phyloP scores from a whole-genome alignment of 805 yeast genomes.

The Pichia rugopelliculosa region DNA sequence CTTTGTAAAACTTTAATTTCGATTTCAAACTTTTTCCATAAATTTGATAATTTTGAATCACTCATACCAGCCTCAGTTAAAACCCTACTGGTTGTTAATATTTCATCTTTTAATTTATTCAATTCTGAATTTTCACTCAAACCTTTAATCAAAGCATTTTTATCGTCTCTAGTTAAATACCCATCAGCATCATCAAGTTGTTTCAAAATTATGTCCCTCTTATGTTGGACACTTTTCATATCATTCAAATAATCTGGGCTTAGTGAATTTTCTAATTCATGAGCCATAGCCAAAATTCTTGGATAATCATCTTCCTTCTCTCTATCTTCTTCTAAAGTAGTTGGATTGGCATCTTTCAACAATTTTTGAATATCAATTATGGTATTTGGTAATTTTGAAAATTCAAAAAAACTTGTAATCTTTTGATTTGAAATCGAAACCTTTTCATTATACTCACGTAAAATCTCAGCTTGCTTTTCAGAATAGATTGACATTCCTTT shows the following conservation, averaged over 20 bases:
- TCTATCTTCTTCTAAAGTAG: conserved; percentile 13
- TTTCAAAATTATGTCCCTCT: not conserved
- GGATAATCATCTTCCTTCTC: conserved; percentile 32
- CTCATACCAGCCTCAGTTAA: conserved; percentile 54
- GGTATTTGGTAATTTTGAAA: conserved; percentile 64
- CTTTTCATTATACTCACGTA: conserved; percentile 67
- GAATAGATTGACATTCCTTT: conserved; percentile 83
- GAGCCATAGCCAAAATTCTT: conserved; percentile 32
- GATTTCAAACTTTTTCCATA: conserved; percentile 35
- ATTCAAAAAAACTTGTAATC: conserved; percentile 70
- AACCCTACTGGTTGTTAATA: conserved; percentile 50
- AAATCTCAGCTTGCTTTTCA: conserved; percentile 74
- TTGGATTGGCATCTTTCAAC: conserved; percentile 11
- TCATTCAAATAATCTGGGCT: not conserved
- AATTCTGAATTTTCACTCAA: conserved; percentile 3
- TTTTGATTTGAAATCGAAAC: conserved; percentile 76
- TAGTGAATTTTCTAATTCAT: conserved; percentile 20
- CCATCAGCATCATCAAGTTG: conserved; percentile 5
- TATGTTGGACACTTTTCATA: not conserved
- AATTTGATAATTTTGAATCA: conserved; percentile 45
- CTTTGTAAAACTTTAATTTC: conserved; percentile 39
- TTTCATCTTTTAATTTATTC: conserved; percentile 39
- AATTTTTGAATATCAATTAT: conserved; percentile 44
- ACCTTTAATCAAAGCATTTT: conserved; percentile 14
- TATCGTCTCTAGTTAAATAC: conserved; percentile 31